phyloP scores from a whole-genome alignment of 2,329 filamentous ascomycete species.

The Diaporthe nobilis region DNA sequence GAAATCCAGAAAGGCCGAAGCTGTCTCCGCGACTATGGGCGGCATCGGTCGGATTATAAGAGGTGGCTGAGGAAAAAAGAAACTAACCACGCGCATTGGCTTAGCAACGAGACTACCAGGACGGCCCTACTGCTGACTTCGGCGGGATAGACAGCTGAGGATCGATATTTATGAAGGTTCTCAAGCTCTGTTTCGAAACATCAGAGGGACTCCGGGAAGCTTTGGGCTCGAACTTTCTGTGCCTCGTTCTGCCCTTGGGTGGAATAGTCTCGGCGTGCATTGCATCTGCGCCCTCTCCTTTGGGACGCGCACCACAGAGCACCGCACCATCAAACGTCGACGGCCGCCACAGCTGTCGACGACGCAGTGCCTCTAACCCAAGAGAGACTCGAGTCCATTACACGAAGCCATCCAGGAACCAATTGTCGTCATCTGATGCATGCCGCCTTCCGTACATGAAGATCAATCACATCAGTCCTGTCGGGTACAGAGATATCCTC shows the following conservation, averaged over 20 bases:
- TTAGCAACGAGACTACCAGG: constrained; percentile 39
- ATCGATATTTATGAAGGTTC: constrained; percentile 33
- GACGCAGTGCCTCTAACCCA: constrained; percentile 53
- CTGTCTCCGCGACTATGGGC: constrained; percentile 13
- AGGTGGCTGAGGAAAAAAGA: constrained; percentile 35
- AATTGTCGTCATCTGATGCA: constrained; percentile 64
- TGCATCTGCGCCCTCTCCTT: constrained; percentile 49
- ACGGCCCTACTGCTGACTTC: constrained; percentile 36
- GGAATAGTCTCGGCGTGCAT: constrained; percentile 37
- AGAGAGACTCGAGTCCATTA: constrained; percentile 36
- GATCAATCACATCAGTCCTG: constrained; percentile 53
- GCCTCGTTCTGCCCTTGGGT: constrained; percentile 26
- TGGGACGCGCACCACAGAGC: constrained; percentile 49
- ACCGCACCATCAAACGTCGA: constrained; percentile 34
- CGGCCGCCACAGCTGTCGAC: constrained; percentile 52
- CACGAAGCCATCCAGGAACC: constrained; percentile 51
- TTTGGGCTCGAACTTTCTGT: constrained; percentile 29
- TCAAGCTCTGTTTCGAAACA: constrained; percentile 39
- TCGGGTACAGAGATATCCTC: constrained; percentile 48
- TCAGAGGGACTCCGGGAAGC: constrained; percentile 33
- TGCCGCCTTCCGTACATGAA: constrained; percentile 60
- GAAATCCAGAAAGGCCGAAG: not conserved
- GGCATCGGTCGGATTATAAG: constrained; percentile 27
- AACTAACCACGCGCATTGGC: constrained; percentile 40
- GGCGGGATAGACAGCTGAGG: constrained; percentile 37